Base-by-base conservation (phyloP, 2,329 filamentous ascomycete genomes). In the Claviceps paspali region DNA sequence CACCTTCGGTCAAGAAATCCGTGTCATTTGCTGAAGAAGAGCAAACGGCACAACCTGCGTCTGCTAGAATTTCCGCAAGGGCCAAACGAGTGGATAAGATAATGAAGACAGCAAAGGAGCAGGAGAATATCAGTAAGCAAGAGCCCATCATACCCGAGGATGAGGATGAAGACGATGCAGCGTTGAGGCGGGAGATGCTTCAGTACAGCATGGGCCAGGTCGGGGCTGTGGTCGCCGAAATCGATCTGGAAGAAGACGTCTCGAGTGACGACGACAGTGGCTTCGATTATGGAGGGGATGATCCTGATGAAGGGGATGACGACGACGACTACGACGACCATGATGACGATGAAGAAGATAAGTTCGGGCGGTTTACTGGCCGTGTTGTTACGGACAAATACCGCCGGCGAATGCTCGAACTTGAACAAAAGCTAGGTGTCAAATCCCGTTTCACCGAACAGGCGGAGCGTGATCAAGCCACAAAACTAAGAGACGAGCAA, bases 181-280 rank as follows among this genome's bases (percentile, higher is more conserved):
- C 70, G 23, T 58, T 94, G 18, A 78, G 91, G 5, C 74, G 79
- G 40, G 79, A 95, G 51, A 96, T 98, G 87, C 67, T 96, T 6
- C 71, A 82, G 44, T 98, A 96, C 52, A 79, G 83, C 43, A 68
- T 94, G 57, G 79, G 80, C 31, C 88, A 96, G 55, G 79, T 98
- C 40, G 85, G 86, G 4, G 76, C 84, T 27, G 82, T 98, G 3
- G 91, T 98, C 12, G 91, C 91, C 12, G 86, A 96, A 59, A 70
- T 98, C 32, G 75, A 92, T 40, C 58, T 96, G 2, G 84, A 93
- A 43, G 79, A 87, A 41, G 72, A 67, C 18, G 64, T 66, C 10
- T 67, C 64, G 2, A 67, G 5, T 10, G 28, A 75, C n/a, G 65
- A 70, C 7, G 59, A 69, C 33, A 63, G 64, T 14, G 74, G 76